Evolutionary conservation across 2,329 filamentous ascomycete species (phyloP).

Genomic region (Ophiostoma quercus): DNA sequence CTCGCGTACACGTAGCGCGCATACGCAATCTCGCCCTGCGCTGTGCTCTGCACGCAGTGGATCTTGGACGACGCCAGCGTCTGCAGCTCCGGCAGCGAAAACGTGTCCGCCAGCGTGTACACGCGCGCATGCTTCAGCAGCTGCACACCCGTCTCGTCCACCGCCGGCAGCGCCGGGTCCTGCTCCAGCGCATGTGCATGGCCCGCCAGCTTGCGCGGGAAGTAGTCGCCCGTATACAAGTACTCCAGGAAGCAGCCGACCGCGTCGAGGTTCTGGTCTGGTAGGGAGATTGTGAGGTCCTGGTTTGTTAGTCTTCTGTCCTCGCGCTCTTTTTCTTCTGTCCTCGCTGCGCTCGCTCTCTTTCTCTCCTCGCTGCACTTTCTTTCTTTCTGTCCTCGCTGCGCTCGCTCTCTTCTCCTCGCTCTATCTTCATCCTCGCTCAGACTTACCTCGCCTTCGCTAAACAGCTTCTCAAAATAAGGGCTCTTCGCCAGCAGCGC

Average conservation of each 20-base stretch:
- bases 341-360: neutral
- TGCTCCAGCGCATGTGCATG: conserved; percentile 60
- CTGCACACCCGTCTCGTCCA: conserved; percentile 75
- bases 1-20: conserved; percentile 84
- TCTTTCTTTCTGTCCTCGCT: neutral
- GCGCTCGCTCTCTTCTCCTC: neutral
- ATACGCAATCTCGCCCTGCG: conserved; percentile 85
- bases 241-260: conserved; percentile 77
- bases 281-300: conserved; percentile 64
- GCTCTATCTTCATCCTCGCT: conserved; percentile 32
- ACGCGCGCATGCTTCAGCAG: conserved; percentile 84
- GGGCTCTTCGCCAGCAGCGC: conserved; percentile 68
- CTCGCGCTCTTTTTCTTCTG: neutral
- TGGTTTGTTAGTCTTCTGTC: conserved; percentile 28
- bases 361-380: neutral
- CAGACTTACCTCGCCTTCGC: conserved; percentile 43
- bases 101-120: conserved; percentile 81
- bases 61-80: conserved; percentile 81
- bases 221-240: conserved; percentile 83
- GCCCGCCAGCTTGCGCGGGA: conserved; percentile 61
- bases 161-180: conserved; percentile 57
- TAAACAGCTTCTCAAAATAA: conserved; percentile 62
- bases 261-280: conserved; percentile 63
- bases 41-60: conserved; percentile 81
- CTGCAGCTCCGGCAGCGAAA: conserved; percentile 63